Evolutionary conservation across 805 yeast species (phyloP), one percentile per base, ranked within the genome.

Genomic region (Suhomyces faveliae): DNA sequence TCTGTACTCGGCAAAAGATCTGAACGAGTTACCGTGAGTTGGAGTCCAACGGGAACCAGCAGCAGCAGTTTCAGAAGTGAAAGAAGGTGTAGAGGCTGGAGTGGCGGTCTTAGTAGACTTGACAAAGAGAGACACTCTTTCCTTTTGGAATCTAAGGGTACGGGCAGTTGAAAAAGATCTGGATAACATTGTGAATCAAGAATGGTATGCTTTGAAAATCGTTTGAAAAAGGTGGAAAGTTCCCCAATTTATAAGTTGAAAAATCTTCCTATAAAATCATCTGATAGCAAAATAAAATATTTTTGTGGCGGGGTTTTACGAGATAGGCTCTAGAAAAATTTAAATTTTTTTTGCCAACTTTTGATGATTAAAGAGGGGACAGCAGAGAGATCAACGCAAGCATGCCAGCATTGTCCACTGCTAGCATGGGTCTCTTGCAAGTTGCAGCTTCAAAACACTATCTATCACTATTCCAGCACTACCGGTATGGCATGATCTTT

Each of bases 1-100:
- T 53, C 77, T 62, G 62, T 73, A 73, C 54, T 73, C 77, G 35
- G 75, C 75, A 57, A 73, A 73, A 3, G 73, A 63, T 48, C 74
- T 62, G 59, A 68, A 72, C 17, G 74, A 62, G 57, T 70, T 62
- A 33, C 74, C 74, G 42, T 62, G 52, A 15, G 68, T 66, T 15
- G 74, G 74, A 45, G 59, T 58, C 73, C 74, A 70, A 57, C 67
- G 69, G 50, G 56, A 51, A 30, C 54, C 51, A 20, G 55, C 53
- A 19, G 57, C 59, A 38, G 51, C 45, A 29, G 59, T 53, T 53
- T 43, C 48, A 15, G 47, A 41, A 15, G 40, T 15, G 7, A 40
- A n/a, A 5, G 40, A 24, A 4, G 47, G 45, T 11, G 48, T 30
- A 35, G 51, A 43, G 23, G 29, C 40, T 11, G 52, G 52, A 38